Conservation (phyloP, 148 eudicot genomes). For the Rhododendron molle region DNA sequence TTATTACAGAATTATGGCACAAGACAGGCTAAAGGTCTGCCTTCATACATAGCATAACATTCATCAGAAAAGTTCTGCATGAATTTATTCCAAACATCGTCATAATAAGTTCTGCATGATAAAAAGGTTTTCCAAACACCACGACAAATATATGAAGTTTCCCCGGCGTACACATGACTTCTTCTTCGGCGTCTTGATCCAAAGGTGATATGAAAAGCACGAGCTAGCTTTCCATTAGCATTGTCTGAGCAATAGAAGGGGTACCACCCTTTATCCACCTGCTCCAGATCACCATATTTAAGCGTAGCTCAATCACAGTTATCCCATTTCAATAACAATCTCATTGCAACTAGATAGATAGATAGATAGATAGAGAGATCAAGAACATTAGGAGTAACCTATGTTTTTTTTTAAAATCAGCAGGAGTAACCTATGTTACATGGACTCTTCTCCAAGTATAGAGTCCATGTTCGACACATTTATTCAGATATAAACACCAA, state of each 20-base stretch:
- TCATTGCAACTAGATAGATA: not conserved
- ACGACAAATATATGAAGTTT: not conserved
- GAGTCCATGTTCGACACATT: not conserved
- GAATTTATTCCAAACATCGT: not conserved
- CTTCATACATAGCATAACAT: not conserved
- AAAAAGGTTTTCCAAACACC: slow-evolving; percentile 3
- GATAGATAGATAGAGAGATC: not conserved
- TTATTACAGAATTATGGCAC: not conserved
- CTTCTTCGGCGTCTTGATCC: not conserved
- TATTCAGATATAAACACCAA: not conserved
- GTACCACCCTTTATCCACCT: not conserved
- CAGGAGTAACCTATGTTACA: not conserved
- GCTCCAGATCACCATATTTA: slow-evolving; percentile 7
- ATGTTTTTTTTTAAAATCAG: too few species aligned
- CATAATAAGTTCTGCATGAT: not conserved
- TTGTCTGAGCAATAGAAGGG: not conserved
- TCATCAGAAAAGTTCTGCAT: not conserved
- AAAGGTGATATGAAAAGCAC: not conserved
- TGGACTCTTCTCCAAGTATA: not conserved
- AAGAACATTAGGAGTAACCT: not conserved
- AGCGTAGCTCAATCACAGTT: not conserved
- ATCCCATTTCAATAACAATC: not conserved
- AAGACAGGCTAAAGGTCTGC: not conserved
- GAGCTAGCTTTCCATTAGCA: slow-evolving; percentile 7
- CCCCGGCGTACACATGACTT: not conserved